These are phyloP conservation scores for Penicillium sp. DNA, from an alignment of 2,329 filamentous ascomycete genomes.

Conservation along the genomic window DNA sequence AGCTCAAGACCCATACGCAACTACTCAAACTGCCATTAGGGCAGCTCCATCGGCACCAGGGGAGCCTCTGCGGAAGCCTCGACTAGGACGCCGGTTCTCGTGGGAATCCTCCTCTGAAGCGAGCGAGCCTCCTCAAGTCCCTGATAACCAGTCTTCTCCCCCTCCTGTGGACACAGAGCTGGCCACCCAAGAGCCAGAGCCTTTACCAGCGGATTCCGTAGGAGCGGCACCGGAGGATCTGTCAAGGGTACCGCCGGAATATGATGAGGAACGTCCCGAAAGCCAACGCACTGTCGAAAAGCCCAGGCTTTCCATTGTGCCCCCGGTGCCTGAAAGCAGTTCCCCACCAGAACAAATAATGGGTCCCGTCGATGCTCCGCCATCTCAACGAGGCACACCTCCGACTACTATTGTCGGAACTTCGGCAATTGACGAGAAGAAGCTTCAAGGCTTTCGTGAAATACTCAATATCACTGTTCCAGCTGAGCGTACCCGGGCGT, in stretches of 20 bases:
- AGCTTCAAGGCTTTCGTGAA: constrained; percentile 65
- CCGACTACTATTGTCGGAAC: constrained; percentile 13
- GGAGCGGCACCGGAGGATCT: constrained; percentile 3
- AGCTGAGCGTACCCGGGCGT: constrained; percentile 68
- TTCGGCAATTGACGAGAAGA: constrained; percentile 31
- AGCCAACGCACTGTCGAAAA: constrained; percentile 23
- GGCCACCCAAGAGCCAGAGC: constrained; percentile 23
- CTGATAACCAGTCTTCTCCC: constrained; percentile 13
- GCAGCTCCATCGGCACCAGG: constrained; percentile 7
- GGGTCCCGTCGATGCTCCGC: constrained; percentile 8
- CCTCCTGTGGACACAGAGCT: constrained; percentile 14
- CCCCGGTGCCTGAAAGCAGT: constrained; percentile 22
- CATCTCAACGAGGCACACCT: constrained; percentile 9
- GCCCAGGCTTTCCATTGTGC: constrained; percentile 33
- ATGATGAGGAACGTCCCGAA: constrained; percentile 13
- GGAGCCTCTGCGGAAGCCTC: constrained; percentile 21
- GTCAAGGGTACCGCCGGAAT: constrained; percentile 4
- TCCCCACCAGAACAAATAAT: constrained; percentile 17
- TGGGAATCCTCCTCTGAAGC: constrained; percentile 39
- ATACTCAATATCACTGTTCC: constrained; percentile 68
- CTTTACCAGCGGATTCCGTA: constrained; percentile 13
- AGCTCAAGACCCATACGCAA: constrained; percentile 18
- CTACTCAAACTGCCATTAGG: constrained; percentile 5
- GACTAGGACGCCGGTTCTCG: constrained; percentile 43
- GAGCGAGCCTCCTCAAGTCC: constrained; percentile 10